phyloP scores from a whole-genome alignment of 768 basidiomycete species.

The Pulveroboletus sp. region DNA sequence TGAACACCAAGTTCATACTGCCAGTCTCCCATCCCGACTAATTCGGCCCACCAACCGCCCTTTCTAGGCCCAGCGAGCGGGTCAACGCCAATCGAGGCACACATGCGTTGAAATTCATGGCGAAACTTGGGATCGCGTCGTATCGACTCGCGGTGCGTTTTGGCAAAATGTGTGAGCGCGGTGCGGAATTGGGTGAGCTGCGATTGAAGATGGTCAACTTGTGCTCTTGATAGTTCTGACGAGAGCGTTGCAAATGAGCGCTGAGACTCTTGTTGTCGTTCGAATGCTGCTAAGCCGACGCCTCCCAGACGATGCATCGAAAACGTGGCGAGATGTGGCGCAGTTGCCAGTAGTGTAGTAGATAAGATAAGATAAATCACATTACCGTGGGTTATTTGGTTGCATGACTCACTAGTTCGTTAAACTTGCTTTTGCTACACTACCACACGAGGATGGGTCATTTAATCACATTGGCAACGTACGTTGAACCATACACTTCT shows the following conservation, averaged over 20 bases:
- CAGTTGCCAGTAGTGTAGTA: too few species aligned
- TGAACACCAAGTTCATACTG: conserved; percentile 94
- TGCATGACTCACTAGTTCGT: too few species aligned
- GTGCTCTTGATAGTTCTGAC: conserved; percentile 67
- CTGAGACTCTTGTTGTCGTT: conserved; percentile 79
- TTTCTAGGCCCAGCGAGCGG: conserved; percentile 84
- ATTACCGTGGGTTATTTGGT: background rate
- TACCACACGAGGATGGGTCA: conserved; percentile 58
- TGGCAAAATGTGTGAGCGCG: conserved; percentile 76
- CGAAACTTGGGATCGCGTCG: conserved; percentile 82
- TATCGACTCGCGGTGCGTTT: conserved; percentile 82
- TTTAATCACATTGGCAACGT: conserved; percentile 88
- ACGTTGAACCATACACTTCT: conserved; percentile 24
- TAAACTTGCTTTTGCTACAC: too few species aligned
- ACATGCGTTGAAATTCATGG: conserved; percentile 94
- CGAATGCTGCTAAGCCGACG: conserved; percentile 85
- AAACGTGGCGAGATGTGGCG: too few species aligned
- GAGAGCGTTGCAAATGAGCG: conserved; percentile 83
- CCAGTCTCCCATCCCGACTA: conserved; percentile 90
- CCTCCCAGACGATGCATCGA: conserved; percentile 79
- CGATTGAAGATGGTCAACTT: conserved; percentile 74
- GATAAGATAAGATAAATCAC: too few species aligned
- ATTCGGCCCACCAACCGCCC: conserved; percentile 90
- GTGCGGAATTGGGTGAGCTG: conserved; percentile 85
- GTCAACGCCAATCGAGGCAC: conserved; percentile 90